These are phyloP conservation scores for Cicer pinnatifidum DNA, from an alignment of 306 rosid species.

Conservation along the genomic window DNA sequence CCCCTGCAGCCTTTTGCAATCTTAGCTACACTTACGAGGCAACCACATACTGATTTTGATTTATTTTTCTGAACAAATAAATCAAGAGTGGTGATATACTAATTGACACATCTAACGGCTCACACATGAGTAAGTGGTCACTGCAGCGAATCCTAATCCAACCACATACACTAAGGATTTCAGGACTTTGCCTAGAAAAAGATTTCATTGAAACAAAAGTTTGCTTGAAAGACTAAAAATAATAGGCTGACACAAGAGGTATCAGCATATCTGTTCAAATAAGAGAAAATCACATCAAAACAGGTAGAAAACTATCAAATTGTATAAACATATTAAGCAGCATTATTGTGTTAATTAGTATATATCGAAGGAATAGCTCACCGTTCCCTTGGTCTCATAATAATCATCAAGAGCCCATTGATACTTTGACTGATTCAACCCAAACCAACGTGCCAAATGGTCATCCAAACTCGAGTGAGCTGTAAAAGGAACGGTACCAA, in stretches of 20 bases:
- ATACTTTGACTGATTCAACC: slow-evolving; percentile 93
- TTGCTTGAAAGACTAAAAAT: neutral
- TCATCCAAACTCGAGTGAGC: slow-evolving; percentile 96
- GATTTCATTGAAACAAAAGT: slow-evolving; percentile 2
- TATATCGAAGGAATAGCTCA: slow-evolving; percentile 51
- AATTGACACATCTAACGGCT: too few relatives aligned
- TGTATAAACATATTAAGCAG: slow-evolving; percentile 11
- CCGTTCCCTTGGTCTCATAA: slow-evolving; percentile 90
- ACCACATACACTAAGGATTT: neutral
- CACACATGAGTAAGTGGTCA: too few relatives aligned
- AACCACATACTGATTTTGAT: too few relatives aligned
- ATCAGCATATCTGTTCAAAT: slow-evolving; percentile 21
- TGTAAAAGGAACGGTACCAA: slow-evolving; percentile 42
- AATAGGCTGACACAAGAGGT: neutral
- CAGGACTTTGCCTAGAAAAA: neutral
- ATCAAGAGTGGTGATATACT: too few relatives aligned
- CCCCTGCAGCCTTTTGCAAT: too few relatives aligned
- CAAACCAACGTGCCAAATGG: slow-evolving; percentile 98
- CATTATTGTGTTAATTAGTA: slow-evolving; percentile 24
- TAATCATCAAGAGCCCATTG: slow-evolving; percentile 99
- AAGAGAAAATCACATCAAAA: slow-evolving; percentile 26
- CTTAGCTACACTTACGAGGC: too few relatives aligned
- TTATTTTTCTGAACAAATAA: too few relatives aligned
- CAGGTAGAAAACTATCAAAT: slow-evolving; percentile 1
- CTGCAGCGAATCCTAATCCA: too few relatives aligned